A percentile compares a stretch with the other conserved stretches of the same genome.
These are phyloP conservation scores for Wickerhamomyces rabaulensis DNA, from an alignment of 805 yeast species.

Conservation along the genomic window DNA sequence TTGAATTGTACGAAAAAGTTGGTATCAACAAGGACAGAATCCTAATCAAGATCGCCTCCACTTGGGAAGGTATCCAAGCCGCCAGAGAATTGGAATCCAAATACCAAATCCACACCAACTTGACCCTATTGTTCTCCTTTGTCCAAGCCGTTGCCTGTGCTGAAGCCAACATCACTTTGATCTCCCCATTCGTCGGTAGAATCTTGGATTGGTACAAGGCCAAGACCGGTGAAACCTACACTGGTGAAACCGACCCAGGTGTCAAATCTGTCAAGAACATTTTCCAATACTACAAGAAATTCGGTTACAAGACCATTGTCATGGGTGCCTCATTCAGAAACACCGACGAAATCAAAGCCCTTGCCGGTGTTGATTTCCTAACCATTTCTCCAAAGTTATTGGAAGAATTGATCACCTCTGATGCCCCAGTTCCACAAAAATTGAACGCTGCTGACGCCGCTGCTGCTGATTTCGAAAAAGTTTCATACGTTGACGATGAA, in stretches of 20 bases:
- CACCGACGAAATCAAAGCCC: constrained; percentile 87
- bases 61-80: constrained; percentile 99
- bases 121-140: constrained; percentile 91
- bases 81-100: constrained; percentile 91
- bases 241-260: constrained; percentile 89
- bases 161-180: constrained; percentile 92
- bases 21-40: constrained; percentile 89
- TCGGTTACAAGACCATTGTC: constrained; percentile 92
- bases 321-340: constrained; percentile 99
- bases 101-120: constrained; percentile 88
- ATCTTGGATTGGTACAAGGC: constrained; percentile 98
- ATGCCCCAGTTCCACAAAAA: constrained; percentile 72
- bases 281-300: constrained; percentile 97
- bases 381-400: constrained; percentile 92
- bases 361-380: constrained; percentile 95
- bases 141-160: constrained; percentile 99
- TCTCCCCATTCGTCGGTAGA: constrained; percentile 99
- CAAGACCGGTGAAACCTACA: constrained; percentile 81
- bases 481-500: constrained; percentile 79
- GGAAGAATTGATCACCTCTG: constrained; percentile 79
- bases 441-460: constrained; percentile 67
- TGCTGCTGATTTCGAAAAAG: constrained; percentile 57
- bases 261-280: constrained; percentile 82
- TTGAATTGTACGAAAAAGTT: constrained; percentile 74
- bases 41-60: constrained; percentile 93